Evolutionary conservation across 352 stramenopile species (phyloP), one percentile per base, ranked within the genome.

Genomic region (Phytophthora aleatoria): DNA sequence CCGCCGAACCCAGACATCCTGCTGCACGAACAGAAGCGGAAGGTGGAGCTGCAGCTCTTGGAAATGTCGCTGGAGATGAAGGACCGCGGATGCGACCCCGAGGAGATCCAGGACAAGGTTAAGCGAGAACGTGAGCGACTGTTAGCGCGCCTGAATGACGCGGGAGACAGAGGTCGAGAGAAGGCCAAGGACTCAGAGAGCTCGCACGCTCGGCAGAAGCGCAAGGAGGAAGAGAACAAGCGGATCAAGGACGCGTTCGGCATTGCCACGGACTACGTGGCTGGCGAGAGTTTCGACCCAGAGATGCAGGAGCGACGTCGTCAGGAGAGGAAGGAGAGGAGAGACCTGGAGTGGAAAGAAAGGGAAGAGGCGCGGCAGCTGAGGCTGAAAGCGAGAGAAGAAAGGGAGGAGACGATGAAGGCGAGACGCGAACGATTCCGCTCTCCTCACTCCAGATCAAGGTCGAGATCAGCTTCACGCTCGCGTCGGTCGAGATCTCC

Each of bases 21-120:
- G 36, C 69, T 86, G 54, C 89, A 96, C 64, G 85, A 94, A 33
- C 67, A 80, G 60, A 93, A 92, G 73, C 85, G 89, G 31, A 61
- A 78, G 64, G 74, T 96, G 38, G 89, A 96, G 67, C 76, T 95
- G 31, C 69, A 89, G 72, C 70, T 96, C 7, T 64, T 93, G 64
- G 85, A 96, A 58, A 71, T 96, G 61, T 76, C 82, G 48, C 66
- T 94, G 38, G 72, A 88, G 59, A 85, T 96, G 76, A 86, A 96
- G 74, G 82, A 79, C 11, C 73, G 85, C 27, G 85, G 77, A 15
- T 87, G 79, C 50, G 73, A 88, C 26, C 74, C 85, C 13, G 72
- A 90, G 28, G 86, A 92, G 61, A 87, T 93, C 55, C 70, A 83
- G 38, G 59, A 77, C n/a, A 89, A 89, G 50, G 73, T 91, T 42